Percentiles rank a stretch among this genome's conserved stretches.
These are phyloP conservation scores for Carex myosuroides DNA, from an alignment of 176 grass and related monocot genomes.

Conservation along the genomic window DNA sequence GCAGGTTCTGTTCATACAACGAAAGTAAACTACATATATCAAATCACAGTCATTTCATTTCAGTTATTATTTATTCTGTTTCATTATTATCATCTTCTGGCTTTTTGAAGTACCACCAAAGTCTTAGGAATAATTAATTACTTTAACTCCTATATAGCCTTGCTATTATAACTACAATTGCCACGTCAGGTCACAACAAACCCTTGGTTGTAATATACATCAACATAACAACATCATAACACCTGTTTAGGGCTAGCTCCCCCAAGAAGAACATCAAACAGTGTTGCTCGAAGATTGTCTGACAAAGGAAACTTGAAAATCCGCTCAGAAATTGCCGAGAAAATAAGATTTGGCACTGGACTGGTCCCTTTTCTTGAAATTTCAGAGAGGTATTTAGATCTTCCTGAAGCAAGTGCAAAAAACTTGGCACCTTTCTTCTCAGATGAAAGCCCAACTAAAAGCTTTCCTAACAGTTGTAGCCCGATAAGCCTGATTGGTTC, in stretches of 20 bases:
- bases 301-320: slow-evolving; percentile 82
- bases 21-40: neutral
- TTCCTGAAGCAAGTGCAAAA: slow-evolving; percentile 69
- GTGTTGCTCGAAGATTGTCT: slow-evolving; percentile 80
- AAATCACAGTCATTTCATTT: neutral
- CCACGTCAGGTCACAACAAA: neutral
- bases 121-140: neutral
- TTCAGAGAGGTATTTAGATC: slow-evolving; percentile 59
- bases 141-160: neutral
- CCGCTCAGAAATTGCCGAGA: slow-evolving; percentile 70
- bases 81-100: neutral
- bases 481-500: slow-evolving; percentile 87
- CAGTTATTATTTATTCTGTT: neutral
- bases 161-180: neutral
- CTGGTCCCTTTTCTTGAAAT: slow-evolving; percentile 47
- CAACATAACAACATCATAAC: slow-evolving; percentile 1
- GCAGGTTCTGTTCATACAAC: neutral
- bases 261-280: slow-evolving; percentile 98
- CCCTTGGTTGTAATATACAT: neutral
- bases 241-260: slow-evolving; percentile 99
- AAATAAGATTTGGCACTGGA: slow-evolving; percentile 47
- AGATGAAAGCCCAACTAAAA: slow-evolving; percentile 72
- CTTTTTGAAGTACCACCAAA: neutral
- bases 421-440: slow-evolving; percentile 79
- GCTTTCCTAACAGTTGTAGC: slow-evolving; percentile 89